Conservation (phyloP, 31 red algal species). For the Asparagopsis taxiformis region DNA sequence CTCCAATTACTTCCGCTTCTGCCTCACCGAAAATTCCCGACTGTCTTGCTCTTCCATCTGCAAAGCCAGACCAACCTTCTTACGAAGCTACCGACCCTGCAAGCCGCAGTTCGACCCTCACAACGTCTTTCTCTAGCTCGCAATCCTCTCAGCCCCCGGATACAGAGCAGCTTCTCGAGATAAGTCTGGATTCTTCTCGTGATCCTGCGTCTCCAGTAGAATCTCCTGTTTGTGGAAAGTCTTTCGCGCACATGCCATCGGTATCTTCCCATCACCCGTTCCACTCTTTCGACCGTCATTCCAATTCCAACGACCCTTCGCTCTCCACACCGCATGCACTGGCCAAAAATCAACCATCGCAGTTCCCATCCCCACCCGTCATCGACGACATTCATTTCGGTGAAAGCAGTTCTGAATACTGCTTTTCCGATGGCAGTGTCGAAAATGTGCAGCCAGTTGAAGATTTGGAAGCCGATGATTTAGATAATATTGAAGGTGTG, state of each 20-base stretch:
- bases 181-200: not conserved
- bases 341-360: not conserved
- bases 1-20: too few relatives aligned
- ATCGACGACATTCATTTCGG: not conserved
- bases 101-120: not conserved
- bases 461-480: slow-evolving; percentile 31
- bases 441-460: slow-evolving; percentile 12
- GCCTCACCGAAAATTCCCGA: too few relatives aligned
- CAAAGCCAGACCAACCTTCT: too few relatives aligned
- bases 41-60: too few relatives aligned
- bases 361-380: not conserved
- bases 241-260: not conserved
- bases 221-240: not conserved
- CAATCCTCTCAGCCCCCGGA: not conserved
- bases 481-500: slow-evolving; percentile 46
- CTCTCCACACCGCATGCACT: not conserved
- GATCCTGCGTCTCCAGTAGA: not conserved
- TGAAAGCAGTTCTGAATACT: slow-evolving; percentile 2
- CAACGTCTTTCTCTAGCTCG: not conserved
- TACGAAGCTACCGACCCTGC: not conserved
- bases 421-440: slow-evolving; percentile 8
- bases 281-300: not conserved
- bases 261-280: not conserved
- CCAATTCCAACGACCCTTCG: not conserved
- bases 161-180: not conserved